These are phyloP conservation scores for Rhododendron molle DNA, from an alignment of 148 eudicot genomes.

Conservation along the genomic window DNA sequence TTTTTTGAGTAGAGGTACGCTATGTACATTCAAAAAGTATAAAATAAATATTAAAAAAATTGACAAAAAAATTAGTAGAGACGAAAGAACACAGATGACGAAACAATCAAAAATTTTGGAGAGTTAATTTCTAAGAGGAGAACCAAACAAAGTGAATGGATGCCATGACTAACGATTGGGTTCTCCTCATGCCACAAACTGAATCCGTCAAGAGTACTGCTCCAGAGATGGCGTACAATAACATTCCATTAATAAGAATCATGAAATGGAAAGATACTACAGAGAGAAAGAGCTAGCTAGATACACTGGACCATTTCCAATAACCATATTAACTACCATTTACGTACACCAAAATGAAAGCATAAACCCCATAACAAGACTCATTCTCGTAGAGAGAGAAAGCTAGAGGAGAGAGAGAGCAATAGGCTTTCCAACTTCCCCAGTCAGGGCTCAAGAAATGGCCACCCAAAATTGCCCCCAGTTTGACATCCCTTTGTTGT, in stretches of 20 bases:
- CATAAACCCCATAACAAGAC: background rate
- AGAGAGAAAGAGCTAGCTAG: background rate
- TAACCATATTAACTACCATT: constrained; percentile 16
- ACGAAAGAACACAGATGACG: no score
- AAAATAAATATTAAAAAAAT: no score
- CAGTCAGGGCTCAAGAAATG: constrained; percentile 5
- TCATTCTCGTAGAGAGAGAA: background rate
- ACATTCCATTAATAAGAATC: constrained; percentile 1
- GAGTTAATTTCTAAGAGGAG: no score
- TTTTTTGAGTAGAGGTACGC: no score
- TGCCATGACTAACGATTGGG: background rate
- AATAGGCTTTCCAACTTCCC: background rate
- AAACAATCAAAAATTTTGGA: no score
- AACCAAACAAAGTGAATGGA: no score
- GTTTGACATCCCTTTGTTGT: background rate
- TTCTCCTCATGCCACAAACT: background rate
- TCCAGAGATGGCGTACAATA: background rate
- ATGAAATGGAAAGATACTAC: background rate
- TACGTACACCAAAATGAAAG: background rate
- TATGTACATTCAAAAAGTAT: no score
- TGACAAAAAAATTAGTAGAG: no score
- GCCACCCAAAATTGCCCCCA: constrained; percentile 31
- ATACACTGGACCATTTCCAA: background rate
- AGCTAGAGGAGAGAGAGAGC: background rate
- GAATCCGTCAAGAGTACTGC: background rate